Base-by-base conservation (phyloP, 257 asterid species). In the Nemophila menziesii region DNA sequence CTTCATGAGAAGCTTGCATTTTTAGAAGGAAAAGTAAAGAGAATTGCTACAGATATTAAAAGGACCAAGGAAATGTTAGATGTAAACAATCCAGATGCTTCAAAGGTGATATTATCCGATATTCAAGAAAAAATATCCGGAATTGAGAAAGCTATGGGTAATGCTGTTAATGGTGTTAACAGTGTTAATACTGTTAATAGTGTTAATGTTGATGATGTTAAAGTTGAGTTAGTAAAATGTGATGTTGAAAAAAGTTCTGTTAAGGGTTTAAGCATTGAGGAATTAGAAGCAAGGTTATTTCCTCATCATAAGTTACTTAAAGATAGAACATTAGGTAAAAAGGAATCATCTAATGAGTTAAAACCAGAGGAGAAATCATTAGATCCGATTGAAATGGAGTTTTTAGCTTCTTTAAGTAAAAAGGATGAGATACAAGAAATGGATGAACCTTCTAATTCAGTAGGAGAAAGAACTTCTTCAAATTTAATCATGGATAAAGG, bases 21-120 rank as follows among this genome's bases (percentile, higher is more conserved):
- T 60, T 55, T 83, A 63, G 94, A 83, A 72, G 92, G 92, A 21
- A 83, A 79, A 55, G 94, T 83, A 57, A 76, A 71, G 64, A 69
- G 81, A 64, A 79, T 83, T 57, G 86, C 94, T 4, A 54, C 82
- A 0, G 92, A 83, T 60, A 79, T 83, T 47, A 76, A 83, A 71
- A 65, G 62, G 66, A 79, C 86, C 3, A 79, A 79, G 62, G 94
- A 79, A 52, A 77, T 83, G 70, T 58, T 83, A 48, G 82, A 77
- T 49, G 46, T 60, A 66, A 76, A 67, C 45, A 77, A 73, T 51
- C 61, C 78, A 5, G 94, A 74, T 69, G 62, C 89, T 27, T 79
- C 94, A 0, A 77, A 69, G 68, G 38, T 69, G 59, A 67, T 83
- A 29, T 29, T 83, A 14, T 71, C 85, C 2, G 79, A 74, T 56